phyloP scores from a whole-genome alignment of 805 yeast species.

The Lachancea dasiensis region DNA sequence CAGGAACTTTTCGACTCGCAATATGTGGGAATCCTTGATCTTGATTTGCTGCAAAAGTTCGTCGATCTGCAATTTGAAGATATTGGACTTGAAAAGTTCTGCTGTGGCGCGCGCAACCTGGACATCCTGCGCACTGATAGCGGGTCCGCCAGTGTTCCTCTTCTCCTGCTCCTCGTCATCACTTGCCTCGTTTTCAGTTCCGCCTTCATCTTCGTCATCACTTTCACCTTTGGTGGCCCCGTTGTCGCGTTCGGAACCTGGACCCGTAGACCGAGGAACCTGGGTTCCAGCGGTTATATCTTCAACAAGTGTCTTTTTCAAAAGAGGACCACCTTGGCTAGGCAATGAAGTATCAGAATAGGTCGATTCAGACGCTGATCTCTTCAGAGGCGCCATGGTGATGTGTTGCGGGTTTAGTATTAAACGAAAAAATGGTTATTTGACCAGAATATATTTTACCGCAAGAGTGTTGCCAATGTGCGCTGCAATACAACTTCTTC shows the following conservation, averaged over 20 bases:
- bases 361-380: slow-evolving; percentile 19
- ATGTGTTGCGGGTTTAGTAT: too few relatives aligned
- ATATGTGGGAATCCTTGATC: slow-evolving; percentile 61
- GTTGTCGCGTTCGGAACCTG: slow-evolving; percentile 10
- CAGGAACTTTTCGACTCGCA: slow-evolving; percentile 64
- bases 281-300: slow-evolving; percentile 2
- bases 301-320: slow-evolving; percentile 11
- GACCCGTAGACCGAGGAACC: background rate
- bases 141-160: too few relatives aligned
- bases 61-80: slow-evolving; percentile 91
- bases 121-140: slow-evolving; percentile 72
- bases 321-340: slow-evolving; percentile 4
- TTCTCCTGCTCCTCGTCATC: slow-evolving; percentile 10
- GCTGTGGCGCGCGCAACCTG: slow-evolving; percentile 92
- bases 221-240: slow-evolving; percentile 28
- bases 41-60: slow-evolving; percentile 78
- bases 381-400: slow-evolving; percentile 16
- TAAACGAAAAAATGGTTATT: too few relatives aligned
- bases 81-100: slow-evolving; percentile 88
- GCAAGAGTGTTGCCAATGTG: too few relatives aligned
- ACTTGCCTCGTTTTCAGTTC: slow-evolving; percentile 12
- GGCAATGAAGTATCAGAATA: slow-evolving; percentile 5
- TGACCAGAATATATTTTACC: too few relatives aligned
- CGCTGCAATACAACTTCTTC: too few relatives aligned
- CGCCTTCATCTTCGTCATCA: slow-evolving; percentile 16